These are phyloP conservation scores for Parmelia sp. DNA, from an alignment of 495 filamentous ascomycete genomes.

Conservation along the genomic window DNA sequence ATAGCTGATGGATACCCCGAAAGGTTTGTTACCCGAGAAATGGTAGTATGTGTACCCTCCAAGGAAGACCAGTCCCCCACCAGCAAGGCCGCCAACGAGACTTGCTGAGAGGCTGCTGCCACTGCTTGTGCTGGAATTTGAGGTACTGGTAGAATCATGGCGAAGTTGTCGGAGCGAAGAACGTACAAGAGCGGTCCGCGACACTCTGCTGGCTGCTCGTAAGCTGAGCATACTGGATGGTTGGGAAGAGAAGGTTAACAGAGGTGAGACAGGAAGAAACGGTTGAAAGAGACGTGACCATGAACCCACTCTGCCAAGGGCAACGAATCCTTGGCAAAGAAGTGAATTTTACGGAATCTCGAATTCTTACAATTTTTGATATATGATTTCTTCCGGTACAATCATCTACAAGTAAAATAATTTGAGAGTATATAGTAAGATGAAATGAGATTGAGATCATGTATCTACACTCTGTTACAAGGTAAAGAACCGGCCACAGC, in stretches of 20 bases:
- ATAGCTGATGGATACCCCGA: constrained; percentile 5
- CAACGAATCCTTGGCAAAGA: too few species aligned
- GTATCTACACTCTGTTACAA: too few species aligned
- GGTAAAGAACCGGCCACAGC: too few species aligned
- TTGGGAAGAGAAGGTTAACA: not conserved
- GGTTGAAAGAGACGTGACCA: not conserved
- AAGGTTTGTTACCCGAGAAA: constrained; percentile 37
- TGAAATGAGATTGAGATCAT: too few species aligned
- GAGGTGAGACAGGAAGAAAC: not conserved
- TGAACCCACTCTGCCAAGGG: too few species aligned
- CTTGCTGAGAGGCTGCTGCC: constrained; percentile 26
- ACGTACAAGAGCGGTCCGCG: constrained; percentile 11
- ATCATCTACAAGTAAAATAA: too few species aligned
- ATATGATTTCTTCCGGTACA: too few species aligned
- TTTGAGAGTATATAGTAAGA: too few species aligned
- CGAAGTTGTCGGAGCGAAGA: constrained; percentile 20
- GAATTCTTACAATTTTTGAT: too few species aligned
- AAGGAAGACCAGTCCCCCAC: constrained; percentile 45
- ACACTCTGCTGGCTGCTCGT: constrained; percentile 7
- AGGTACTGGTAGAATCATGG: constrained; percentile 15
- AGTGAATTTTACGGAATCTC: too few species aligned
- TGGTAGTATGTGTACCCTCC: constrained; percentile 50
- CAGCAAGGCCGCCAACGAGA: constrained; percentile 41
- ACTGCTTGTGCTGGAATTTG: constrained; percentile 7
- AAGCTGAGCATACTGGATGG: constrained; percentile 13